Conservation (phyloP, 495 filamentous ascomycete genomes). For the Rhypophila decipiens region DNA sequence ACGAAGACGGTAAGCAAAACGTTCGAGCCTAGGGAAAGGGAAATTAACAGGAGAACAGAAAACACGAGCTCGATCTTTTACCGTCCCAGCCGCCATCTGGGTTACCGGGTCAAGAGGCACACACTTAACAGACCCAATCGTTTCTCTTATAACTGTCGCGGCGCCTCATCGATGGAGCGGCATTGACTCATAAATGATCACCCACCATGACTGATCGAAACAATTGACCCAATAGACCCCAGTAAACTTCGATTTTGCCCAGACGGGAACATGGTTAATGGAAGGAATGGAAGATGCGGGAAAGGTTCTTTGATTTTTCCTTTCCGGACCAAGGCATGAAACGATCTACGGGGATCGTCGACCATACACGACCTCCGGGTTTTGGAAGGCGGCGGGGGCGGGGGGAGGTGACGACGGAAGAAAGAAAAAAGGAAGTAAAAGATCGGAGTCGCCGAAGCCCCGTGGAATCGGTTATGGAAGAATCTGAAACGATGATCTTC, state of each 20-base stretch:
- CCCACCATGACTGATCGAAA: background rate
- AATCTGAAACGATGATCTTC: too few relatives aligned
- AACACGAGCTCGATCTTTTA: too few relatives aligned
- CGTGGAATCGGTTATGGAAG: too few relatives aligned
- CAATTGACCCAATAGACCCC: background rate
- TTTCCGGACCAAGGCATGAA: background rate
- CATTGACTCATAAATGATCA: slow-evolving; percentile 2
- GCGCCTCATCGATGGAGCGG: background rate
- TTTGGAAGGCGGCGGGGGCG: too few relatives aligned
- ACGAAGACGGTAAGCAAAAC: too few relatives aligned
- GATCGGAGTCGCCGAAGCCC: too few relatives aligned
- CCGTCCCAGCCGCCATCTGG: background rate
- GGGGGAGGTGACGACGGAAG: too few relatives aligned
- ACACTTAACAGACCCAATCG: background rate
- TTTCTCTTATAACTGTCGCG: background rate
- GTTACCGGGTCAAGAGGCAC: background rate
- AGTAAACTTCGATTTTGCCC: too few relatives aligned
- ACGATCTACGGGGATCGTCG: background rate
- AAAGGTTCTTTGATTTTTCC: too few relatives aligned
- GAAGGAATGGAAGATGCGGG: background rate
- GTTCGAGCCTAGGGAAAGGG: too few relatives aligned
- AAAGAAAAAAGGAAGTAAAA: too few relatives aligned
- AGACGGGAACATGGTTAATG: background rate
- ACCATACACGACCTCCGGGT: background rate
- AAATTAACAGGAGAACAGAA: too few relatives aligned